phyloP scores from a whole-genome alignment of 2,329 filamentous ascomycete species.

The Xylariaceae sp. region DNA sequence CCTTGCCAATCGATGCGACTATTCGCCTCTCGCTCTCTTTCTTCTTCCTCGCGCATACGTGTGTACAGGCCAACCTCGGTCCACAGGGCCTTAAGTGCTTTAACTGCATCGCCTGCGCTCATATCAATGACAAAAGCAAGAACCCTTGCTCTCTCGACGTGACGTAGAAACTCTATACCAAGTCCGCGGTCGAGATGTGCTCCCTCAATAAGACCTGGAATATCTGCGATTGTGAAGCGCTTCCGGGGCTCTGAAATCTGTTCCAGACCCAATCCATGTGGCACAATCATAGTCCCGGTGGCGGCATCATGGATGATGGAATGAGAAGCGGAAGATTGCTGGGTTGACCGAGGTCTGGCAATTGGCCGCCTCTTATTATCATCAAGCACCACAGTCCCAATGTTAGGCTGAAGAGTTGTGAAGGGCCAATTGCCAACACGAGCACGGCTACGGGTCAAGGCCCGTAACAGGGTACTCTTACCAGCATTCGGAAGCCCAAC shows the following conservation, averaged over 20 bases:
- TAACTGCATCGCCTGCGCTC: conserved; percentile 70
- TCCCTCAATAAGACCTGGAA: conserved; percentile 87
- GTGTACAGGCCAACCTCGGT: conserved; percentile 85
- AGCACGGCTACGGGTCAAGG: conserved; percentile 82
- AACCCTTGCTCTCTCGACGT: conserved; percentile 89
- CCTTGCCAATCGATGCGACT: conserved; percentile 55
- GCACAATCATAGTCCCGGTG: conserved; percentile 30
- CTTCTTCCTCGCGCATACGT: conserved; percentile 69
- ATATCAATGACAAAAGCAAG: conserved; percentile 93
- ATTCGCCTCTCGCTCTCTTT: conserved; percentile 60
- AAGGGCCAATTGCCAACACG: conserved; percentile 95
- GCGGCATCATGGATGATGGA: conserved; percentile 36
- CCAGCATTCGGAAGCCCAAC: conserved; percentile 95
- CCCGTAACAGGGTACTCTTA: conserved; percentile 86
- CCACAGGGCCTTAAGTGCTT: conserved; percentile 79
- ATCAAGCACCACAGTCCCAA: conserved; percentile 92
- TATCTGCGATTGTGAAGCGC: conserved; percentile 90
- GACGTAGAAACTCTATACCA: conserved; percentile 85
- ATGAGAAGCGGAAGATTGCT: conserved; percentile 34
- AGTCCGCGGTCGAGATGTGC: conserved; percentile 89
- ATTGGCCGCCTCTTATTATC: conserved; percentile 73
- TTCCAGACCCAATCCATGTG: conserved; percentile 20
- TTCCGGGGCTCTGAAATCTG: conserved; percentile 54
- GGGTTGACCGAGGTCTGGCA: conserved; percentile 30
- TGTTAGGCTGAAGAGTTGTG: conserved; percentile 90